Base-by-base conservation (phyloP, 2,329 filamentous ascomycete genomes). In the Stagonosporopsis rhizophila region DNA sequence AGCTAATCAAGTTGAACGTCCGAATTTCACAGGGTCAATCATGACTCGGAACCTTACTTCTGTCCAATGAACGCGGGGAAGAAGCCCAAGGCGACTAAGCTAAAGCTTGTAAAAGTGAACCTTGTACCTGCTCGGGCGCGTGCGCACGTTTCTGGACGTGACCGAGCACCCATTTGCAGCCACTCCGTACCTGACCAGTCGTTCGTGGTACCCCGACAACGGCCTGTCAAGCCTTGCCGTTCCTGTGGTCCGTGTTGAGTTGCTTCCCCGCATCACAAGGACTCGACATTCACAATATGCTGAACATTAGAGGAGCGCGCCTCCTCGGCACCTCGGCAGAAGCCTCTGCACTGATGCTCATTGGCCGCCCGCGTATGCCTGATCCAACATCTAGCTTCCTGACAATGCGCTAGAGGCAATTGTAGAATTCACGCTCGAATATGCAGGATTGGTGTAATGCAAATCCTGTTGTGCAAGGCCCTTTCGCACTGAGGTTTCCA, bases 51-150 rank as follows among this genome's bases (percentile, higher is more conserved):
- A 42, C 30, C 41, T 25, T 47, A 40, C 37, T 32, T 58, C 56
- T 62, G 54, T 54, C 37, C n/a, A 54, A 46, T 58, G 46, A 30
- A 42, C 61, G 37, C 58, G 62, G 51, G 37, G 42, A 59, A 60
- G 62, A 55, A 57, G 37, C 45, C 50, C 44, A 55, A 66, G 55
- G 23, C 37, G 45, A 56, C 46, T 59, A 65, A 56, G 64, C 41
- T 56, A 60, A 70, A 64, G 67, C 64, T 70, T 67, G 41, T 61
- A 37, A 22, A n/a, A 22, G 30, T 46, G 37, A 58, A 35, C 62
- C 62, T 58, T 63, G 69, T 56, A 40, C 32, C 12, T 53, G 46
- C 50, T 55, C 52, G 58, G 62, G 64, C 46, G 23, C 58, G 55
- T 58, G 55, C 54, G 44, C 30, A 44, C 56, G 32, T 39, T 59